These are phyloP conservation scores for Neurospora intermedia DNA, from an alignment of 495 filamentous ascomycete genomes.

Conservation along the genomic window DNA sequence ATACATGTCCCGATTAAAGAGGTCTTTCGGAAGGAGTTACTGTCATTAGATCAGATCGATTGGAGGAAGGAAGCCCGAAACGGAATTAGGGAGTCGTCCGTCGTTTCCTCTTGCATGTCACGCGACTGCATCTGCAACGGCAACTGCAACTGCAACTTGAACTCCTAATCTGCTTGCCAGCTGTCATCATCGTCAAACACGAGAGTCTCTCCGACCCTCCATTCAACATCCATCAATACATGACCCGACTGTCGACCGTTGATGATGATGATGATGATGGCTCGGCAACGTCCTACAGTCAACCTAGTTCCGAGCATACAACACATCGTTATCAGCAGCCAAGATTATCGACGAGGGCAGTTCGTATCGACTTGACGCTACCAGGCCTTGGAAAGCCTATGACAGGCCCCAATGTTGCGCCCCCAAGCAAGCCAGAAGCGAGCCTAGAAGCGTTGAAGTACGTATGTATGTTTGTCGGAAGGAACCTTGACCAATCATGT, in stretches of 20 bases:
- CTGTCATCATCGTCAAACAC: neutral
- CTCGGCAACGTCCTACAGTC: neutral
- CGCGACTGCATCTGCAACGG: neutral
- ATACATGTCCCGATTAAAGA: neutral
- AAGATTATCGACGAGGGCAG: neutral
- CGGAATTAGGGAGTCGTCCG: neutral
- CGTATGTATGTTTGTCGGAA: neutral
- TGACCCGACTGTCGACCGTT: neutral
- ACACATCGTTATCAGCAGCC: neutral
- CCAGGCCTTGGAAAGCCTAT: neutral
- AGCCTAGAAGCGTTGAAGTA: neutral
- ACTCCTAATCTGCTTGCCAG: neutral
- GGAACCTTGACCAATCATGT: neutral
- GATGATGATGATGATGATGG: neutral
- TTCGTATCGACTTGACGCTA: neutral
- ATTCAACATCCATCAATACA: neutral
- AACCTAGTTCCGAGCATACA: neutral
- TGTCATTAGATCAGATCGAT: neutral
- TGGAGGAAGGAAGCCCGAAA: neutral
- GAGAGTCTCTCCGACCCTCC: neutral
- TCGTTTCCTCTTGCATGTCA: neutral
- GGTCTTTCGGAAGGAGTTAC: neutral
- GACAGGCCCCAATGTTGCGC: neutral
- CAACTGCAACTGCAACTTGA: neutral
- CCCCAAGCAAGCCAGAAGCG: neutral